Conservation (phyloP, 306 rosid species). For the Datisca glomerata region DNA sequence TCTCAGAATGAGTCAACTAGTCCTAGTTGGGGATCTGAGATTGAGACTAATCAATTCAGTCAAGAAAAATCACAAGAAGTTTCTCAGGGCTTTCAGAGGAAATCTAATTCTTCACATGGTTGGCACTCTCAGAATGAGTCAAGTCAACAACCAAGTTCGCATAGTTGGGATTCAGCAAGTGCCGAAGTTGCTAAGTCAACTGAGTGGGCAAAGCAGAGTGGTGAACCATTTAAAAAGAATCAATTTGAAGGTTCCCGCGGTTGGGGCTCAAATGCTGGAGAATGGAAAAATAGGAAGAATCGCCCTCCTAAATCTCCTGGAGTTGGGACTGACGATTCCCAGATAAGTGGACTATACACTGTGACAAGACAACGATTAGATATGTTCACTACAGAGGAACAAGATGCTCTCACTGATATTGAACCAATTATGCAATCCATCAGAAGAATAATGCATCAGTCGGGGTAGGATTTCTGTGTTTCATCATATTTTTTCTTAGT, state of each 20-base stretch:
- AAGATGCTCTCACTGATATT: constrained; percentile 39
- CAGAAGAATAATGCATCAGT: constrained; percentile 63
- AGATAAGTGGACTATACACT: constrained; percentile 18
- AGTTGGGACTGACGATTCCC: constrained; percentile 15
- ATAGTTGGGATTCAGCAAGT: constrained; percentile 49
- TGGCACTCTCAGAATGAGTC: constrained; percentile 24
- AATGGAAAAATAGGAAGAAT: constrained; percentile 40
- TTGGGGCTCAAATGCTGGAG: constrained; percentile 59
- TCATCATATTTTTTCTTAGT: not conserved
- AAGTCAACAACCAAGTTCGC: constrained; percentile 23
- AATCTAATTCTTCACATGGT: constrained; percentile 23
- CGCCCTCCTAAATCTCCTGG: constrained; percentile 54
- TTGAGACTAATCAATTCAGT: constrained; percentile 1
- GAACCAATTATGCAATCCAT: constrained; percentile 57
- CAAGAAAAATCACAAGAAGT: constrained; percentile 6
- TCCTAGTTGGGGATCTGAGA: constrained; percentile 4
- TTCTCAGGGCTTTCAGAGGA: constrained; percentile 18
- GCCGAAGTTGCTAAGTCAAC: constrained; percentile 25
- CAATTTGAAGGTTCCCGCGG: constrained; percentile 50
- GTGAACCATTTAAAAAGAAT: constrained; percentile 39
- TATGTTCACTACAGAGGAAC: constrained; percentile 67
- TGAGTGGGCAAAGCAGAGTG: constrained; percentile 43
- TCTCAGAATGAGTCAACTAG: constrained; percentile 6
- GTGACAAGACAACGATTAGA: constrained; percentile 50
- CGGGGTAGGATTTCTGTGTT: constrained; percentile 49